These are phyloP conservation scores for Phoma sp. DNA, from an alignment of 2,329 filamentous ascomycete genomes.

Conservation along the genomic window DNA sequence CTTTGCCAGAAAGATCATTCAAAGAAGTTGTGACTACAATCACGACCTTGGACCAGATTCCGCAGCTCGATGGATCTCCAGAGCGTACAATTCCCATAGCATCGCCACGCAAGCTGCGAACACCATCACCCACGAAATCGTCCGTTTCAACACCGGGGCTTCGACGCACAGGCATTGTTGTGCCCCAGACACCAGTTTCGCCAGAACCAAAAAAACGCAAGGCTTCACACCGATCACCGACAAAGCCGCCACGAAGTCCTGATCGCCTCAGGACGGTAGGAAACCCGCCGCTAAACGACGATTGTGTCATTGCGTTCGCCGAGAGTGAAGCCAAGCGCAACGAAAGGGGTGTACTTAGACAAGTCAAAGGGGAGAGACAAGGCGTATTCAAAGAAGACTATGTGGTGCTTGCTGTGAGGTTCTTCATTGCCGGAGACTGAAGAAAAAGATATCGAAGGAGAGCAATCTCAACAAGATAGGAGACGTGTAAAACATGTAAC, in stretches of 20 bases:
- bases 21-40: neutral
- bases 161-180: neutral
- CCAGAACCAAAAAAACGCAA: constrained; percentile 23
- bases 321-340: constrained; percentile 22
- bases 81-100: neutral
- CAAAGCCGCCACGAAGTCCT: constrained; percentile 15
- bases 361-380: constrained; percentile 47
- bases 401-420: constrained; percentile 52
- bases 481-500: neutral
- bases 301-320: constrained; percentile 47
- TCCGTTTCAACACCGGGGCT: neutral
- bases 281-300: constrained; percentile 39
- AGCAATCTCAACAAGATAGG: neutral
- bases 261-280: constrained; percentile 31
- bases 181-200: constrained; percentile 1
- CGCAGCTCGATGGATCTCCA: constrained; percentile 18
- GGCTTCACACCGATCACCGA: neutral
- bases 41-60: neutral
- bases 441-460: neutral
- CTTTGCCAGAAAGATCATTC: neutral
- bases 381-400: constrained; percentile 51
- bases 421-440: constrained; percentile 25
- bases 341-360: constrained; percentile 41
- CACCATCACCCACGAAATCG: neutral
- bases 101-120: neutral